Evolutionary conservation across 345 rosid species (phyloP).

Genomic region (Zanthoxylum bungeanum): DNA sequence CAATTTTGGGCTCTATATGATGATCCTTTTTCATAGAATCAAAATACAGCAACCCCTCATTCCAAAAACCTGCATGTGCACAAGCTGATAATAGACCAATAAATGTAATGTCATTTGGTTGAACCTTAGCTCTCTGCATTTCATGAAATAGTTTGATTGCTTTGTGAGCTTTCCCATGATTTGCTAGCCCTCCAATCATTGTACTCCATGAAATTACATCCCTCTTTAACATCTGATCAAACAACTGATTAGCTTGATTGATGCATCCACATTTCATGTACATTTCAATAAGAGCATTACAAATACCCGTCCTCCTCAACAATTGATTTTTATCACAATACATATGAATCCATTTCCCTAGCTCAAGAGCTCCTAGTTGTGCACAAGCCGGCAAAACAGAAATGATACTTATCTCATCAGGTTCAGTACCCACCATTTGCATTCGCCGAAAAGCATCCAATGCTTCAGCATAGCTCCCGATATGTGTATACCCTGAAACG

Average conservation of each 20-base stretch:
- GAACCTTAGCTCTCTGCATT: conserved; percentile 42
- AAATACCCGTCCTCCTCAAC: conserved; percentile 25
- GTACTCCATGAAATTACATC: conserved; percentile 68
- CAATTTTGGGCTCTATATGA: conserved; percentile 41
- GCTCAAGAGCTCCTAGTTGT: conserved; percentile 49
- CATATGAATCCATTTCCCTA: conserved; percentile 58
- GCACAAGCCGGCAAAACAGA: conserved; percentile 56
- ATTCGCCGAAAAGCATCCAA: conserved; percentile 42
- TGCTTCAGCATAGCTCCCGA: conserved; percentile 38
- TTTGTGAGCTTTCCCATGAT: conserved; percentile 44
- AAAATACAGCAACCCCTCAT: conserved; percentile 43
- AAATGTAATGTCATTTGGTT: conserved; percentile 49
- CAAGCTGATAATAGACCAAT: conserved; percentile 52
- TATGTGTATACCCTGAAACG: conserved; percentile 46
- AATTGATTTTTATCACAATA: conserved; percentile 33
- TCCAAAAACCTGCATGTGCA: conserved; percentile 46
- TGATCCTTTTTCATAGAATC: conserved; percentile 38
- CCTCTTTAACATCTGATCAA: conserved; percentile 30
- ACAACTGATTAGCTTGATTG: conserved; percentile 34
- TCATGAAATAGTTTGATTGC: conserved; percentile 38
- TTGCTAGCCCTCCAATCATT: conserved; percentile 55
- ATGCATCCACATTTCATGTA: conserved; percentile 63
- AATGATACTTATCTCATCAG: conserved; percentile 50
- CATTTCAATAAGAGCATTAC: conserved; percentile 53
- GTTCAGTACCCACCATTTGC: conserved; percentile 36